Conservation (phyloP, 306 rosid species). For the Amphicarpaea edgeworthii region DNA sequence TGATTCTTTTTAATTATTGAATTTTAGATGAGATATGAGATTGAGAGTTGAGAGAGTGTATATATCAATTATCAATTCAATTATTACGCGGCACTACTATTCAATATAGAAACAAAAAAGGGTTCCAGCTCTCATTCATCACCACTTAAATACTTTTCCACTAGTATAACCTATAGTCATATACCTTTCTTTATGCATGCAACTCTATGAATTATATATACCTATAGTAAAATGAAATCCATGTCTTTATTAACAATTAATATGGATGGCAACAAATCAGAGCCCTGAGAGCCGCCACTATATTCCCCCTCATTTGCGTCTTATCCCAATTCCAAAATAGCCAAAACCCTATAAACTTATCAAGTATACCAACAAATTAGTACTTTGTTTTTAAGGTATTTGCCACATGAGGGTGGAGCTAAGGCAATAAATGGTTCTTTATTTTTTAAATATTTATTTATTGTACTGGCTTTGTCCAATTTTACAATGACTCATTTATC, state of each 20-base stretch:
- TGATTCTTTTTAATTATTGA: constrained; percentile 42
- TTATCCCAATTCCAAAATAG: constrained; percentile 6
- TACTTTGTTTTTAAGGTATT: neutral
- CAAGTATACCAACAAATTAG: neutral
- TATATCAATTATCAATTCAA: constrained; percentile 9
- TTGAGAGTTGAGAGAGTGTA: neutral
- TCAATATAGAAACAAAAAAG: constrained; percentile 8
- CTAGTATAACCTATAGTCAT: neutral
- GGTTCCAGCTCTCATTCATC: constrained; percentile 9
- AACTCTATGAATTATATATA: neutral
- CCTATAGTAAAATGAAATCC: constrained; percentile 26
- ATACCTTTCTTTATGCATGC: neutral
- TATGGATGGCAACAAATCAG: constrained; percentile 32
- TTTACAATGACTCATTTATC: neutral
- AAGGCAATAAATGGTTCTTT: neutral
- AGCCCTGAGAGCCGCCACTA: constrained; percentile 25
- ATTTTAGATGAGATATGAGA: constrained; percentile 23
- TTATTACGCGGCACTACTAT: neutral
- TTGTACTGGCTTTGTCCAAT: neutral
- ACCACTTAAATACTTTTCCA: constrained; percentile 15
- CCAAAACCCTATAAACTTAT: neutral
- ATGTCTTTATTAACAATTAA: constrained; percentile 7
- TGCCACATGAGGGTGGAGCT: neutral
- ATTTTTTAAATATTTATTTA: neutral
- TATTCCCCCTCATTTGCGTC: constrained; percentile 30